These are phyloP conservation scores for Coemansia sp. DNA, from an alignment of 192 early-diverging fungal genomes.

Conservation along the genomic window DNA sequence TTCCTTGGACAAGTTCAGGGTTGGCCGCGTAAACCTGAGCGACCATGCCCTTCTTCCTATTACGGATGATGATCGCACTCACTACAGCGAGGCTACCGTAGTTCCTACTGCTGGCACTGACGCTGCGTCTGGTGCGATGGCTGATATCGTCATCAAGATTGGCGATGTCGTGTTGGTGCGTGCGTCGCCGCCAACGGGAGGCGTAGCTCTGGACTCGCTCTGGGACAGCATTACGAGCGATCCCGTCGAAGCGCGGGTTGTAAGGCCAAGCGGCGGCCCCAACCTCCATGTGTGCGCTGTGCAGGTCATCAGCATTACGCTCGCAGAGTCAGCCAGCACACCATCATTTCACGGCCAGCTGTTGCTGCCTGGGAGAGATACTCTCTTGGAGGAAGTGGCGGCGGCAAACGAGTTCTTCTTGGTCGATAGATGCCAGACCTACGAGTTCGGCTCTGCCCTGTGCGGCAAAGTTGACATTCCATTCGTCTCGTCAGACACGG, in stretches of 20 bases:
- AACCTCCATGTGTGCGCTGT: conserved; percentile 3
- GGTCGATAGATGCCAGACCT: conserved; percentile 56
- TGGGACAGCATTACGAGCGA: conserved; percentile 14
- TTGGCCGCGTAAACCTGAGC: neutral
- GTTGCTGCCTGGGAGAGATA: conserved; percentile 57
- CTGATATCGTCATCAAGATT: conserved; percentile 31
- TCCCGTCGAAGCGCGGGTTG: conserved; percentile 3
- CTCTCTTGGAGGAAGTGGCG: conserved; percentile 58
- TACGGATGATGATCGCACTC: conserved; percentile 3
- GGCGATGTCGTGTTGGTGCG: conserved; percentile 29
- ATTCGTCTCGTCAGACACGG: conserved; percentile 28
- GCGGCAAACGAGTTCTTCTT: conserved; percentile 57
- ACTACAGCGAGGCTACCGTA: conserved; percentile 31
- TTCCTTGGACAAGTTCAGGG: conserved; percentile 15
- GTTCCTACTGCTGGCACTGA: conserved; percentile 9
- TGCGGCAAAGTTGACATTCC: conserved; percentile 52
- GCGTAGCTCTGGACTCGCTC: conserved; percentile 14
- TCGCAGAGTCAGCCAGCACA: conserved; percentile 4
- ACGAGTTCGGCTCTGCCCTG: conserved; percentile 30
- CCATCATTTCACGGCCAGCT: conserved; percentile 48
- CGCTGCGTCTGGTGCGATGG: neutral
- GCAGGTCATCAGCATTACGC: conserved; percentile 31
- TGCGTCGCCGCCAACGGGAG: conserved; percentile 13
- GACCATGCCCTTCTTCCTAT: conserved; percentile 9
- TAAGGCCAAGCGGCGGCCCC: neutral